Evolutionary conservation across 306 rosid species (phyloP), one percentile per base, ranked within the genome.

Genomic region (Psophocarpus tetragonolobus): DNA sequence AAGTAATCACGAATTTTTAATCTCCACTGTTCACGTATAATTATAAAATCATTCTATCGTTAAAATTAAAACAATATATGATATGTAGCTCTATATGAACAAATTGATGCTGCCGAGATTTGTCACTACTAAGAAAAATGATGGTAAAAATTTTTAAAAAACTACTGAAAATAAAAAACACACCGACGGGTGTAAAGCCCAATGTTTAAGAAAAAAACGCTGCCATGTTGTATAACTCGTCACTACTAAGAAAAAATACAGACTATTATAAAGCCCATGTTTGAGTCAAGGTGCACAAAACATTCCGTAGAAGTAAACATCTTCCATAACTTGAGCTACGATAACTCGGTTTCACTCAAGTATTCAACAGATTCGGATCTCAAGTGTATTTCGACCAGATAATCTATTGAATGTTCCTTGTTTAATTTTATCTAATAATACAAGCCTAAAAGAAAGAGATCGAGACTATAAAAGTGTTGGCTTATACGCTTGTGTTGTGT

Each of bases 301-400:
- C 0, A 30, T 29, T 20, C 21, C 21, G 20, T 60, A 58, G 1
- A 53, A 51, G 24, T 18, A 17, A 17, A 56, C 33, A 56, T 24
- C 7, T 21, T 24, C 63, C 63, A 2, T 54, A 51, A 68, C 68
- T 39, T 27, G n/a, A 66, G 69, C 75, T 78, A 57, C 68, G 33
- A 32, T 53, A 35, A 29, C 82, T 78, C 69, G 3, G 13, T 35
- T 11, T 63, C 68, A 62, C 29, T 67, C 76, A 68, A 42, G 42
- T n/a, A 32, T 18, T 29, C 78, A 35, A 21, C 8, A 29, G 48
- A 50, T 67, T 71, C 79, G 73, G 81, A 50, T 64, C 60, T 80
- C 30, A 10, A 11, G 12, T 62, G 29, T 33, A 12, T 30, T 11
- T 61, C 15, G 42, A 73, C 75, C 66, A 29, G 24, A 61, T 29